phyloP scores from a whole-genome alignment of 768 basidiomycete species.

The Leucocoprinus leucothites region DNA sequence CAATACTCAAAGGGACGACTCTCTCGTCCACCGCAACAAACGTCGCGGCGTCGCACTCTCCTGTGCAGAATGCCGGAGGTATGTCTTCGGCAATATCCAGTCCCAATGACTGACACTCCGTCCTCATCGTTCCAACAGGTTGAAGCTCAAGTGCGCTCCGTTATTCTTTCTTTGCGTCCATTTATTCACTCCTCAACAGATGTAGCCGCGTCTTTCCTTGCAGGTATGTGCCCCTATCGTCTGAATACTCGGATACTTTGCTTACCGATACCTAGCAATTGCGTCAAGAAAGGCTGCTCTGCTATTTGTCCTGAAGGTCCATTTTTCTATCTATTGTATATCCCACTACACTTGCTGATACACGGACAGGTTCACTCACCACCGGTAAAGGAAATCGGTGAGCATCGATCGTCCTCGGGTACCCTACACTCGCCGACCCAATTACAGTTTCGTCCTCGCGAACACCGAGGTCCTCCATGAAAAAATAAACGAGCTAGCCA shows the following conservation, averaged over 20 bases:
- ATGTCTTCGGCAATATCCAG: slow-evolving; percentile 17
- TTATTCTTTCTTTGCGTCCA: slow-evolving; percentile 13
- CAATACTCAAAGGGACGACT: slow-evolving; percentile 22
- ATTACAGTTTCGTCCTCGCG: slow-evolving; percentile 60
- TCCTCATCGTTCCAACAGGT: slow-evolving; percentile 32
- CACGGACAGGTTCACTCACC: slow-evolving; percentile 54
- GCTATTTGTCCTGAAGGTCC: slow-evolving; percentile 68
- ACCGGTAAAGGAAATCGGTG: slow-evolving; percentile 75
- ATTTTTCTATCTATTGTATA: slow-evolving; percentile 12
- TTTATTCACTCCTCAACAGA: slow-evolving; percentile 28
- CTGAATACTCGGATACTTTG: slow-evolving; percentile 1
- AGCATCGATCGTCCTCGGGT: not conserved
- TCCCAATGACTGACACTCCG: slow-evolving; percentile 14
- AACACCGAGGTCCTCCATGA: slow-evolving; percentile 70
- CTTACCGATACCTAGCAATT: slow-evolving; percentile 37
- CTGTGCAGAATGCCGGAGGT: slow-evolving; percentile 73
- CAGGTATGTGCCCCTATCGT: slow-evolving; percentile 34
- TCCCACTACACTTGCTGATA: slow-evolving; percentile 13
- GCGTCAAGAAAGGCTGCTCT: slow-evolving; percentile 54
- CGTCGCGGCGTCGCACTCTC: slow-evolving; percentile 55
- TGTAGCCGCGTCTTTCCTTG: slow-evolving; percentile 68
- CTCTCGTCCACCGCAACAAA: slow-evolving; percentile 39
- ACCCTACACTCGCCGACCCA: slow-evolving; percentile 4
- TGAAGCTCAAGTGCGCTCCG: slow-evolving; percentile 60
- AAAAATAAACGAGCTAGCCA: slow-evolving; percentile 59